Evolutionary conservation across 2,329 filamentous ascomycete genomes (phyloP), one percentile per base, ranked within the genome.

Genomic region (Penicillium sp.): DNA sequence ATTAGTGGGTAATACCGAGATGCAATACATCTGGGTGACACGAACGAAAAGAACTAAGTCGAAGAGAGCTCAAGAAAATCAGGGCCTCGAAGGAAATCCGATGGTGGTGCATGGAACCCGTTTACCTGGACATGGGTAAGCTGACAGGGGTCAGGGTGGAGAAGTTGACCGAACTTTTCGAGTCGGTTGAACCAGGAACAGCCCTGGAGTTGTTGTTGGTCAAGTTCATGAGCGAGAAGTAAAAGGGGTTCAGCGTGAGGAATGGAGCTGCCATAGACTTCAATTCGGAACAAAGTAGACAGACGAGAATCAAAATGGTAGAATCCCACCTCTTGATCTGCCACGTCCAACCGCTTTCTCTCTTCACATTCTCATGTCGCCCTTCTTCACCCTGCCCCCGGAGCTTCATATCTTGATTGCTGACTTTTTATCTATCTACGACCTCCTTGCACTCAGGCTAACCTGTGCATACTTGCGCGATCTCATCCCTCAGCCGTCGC

Each of bases 391-490:
- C 12, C 63, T 72, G 3, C 70, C 70, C 10, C 58, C 66, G 0
- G 70, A 72, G 54, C 53, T 73, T 21, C 68, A 69, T 33, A 51
- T 62, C 21, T 48, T 61, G 1, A 65, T 73, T 31, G 39, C 55
- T 33, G 41, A 52, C 7, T 26, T 63, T 16, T 63, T 73, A 39
- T 43, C 42, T 2, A 60, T 69, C 47, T 61, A 63, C 29, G 65
- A 67, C 45, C 8, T 57, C 6, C 51, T 67, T 24, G 46, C 59
- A 10, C 59, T 72, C 5, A 60, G 61, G 26, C 47, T 65, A 26
- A 67, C 63, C 6, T 64, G 64, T 55, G 47, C 47, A 23, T 64
- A 66, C 54, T 63, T 72, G 39, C 51, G 61, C 51, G 10, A 53
- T 6, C 41, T 67, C 7, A 49, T 67, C 34, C 61, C 62, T 1